A percentile compares a stretch with the other conserved stretches of the same genome.
These are phyloP conservation scores for Trichocomaceae sp. DNA, from an alignment of 2,329 filamentous ascomycete species.

Conservation along the genomic window DNA sequence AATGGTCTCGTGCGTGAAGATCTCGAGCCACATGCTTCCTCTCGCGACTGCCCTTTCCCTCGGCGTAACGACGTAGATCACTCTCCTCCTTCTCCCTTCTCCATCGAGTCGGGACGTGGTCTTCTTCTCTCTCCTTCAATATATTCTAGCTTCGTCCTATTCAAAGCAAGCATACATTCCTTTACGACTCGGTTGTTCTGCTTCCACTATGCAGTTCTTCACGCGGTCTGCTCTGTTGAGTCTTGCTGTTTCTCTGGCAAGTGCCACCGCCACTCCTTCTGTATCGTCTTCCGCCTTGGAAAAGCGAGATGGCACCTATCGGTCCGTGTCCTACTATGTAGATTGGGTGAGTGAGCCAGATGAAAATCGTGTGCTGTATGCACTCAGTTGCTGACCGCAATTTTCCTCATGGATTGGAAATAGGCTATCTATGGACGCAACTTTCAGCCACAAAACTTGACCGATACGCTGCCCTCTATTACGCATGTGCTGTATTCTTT, in stretches of 20 bases:
- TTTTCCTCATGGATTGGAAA: background rate
- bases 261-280: constrained; percentile 3
- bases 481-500: constrained; percentile 91
- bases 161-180: background rate
- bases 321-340: constrained; percentile 41
- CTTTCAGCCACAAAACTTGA: constrained; percentile 77
- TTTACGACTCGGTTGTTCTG: background rate
- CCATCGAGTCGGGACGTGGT: background rate
- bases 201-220: constrained; percentile 5
- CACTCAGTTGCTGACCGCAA: background rate
- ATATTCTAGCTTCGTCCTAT: background rate
- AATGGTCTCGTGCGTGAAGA: background rate
- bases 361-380: background rate
- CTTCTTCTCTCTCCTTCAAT: background rate
- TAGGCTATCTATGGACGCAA: constrained; percentile 80
- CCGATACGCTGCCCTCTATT: constrained; percentile 58
- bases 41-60: background rate
- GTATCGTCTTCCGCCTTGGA: background rate
- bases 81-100: background rate
- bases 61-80: background rate
- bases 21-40: background rate
- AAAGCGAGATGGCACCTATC: constrained; percentile 9
- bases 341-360: constrained; percentile 33
- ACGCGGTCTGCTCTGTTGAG: background rate
- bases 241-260: constrained; percentile 1